These are phyloP conservation scores for Paspalum notatum DNA, from an alignment of 176 grass and related monocot species.

Conservation along the genomic window DNA sequence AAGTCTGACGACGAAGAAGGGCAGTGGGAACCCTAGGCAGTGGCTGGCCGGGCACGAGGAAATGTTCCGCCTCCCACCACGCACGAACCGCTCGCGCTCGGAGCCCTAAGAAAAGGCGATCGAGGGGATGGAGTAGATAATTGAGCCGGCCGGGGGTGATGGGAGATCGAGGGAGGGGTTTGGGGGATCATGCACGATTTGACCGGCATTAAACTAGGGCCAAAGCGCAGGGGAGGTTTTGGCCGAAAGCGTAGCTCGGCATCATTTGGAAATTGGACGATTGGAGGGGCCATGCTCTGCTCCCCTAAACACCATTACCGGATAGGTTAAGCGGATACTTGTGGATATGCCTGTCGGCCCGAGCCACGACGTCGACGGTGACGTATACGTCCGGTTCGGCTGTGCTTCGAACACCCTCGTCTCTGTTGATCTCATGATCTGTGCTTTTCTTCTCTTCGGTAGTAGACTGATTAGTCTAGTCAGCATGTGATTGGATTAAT, in stretches of 20 bases:
- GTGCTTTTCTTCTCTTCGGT: background rate
- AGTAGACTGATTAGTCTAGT: background rate
- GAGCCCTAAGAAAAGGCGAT: background rate
- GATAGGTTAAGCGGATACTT: conserved; percentile 37
- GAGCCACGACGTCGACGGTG: conserved; percentile 22
- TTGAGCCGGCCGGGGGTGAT: background rate
- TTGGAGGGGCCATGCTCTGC: conserved; percentile 17
- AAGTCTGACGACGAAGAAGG: too few species aligned
- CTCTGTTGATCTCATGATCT: too few species aligned
- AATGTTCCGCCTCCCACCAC: background rate
- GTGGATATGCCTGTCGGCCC: conserved; percentile 52
- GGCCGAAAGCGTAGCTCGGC: conserved; percentile 50
- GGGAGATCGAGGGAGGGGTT: conserved; percentile 58
- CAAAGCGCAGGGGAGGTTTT: conserved; percentile 23
- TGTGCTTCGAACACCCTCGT: background rate
- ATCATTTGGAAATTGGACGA: conserved; percentile 24
- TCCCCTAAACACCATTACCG: conserved; percentile 21
- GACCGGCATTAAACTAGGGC: conserved; percentile 44
- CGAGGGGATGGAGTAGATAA: background rate
- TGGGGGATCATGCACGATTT: conserved; percentile 56
- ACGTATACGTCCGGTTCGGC: background rate
- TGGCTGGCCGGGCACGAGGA: conserved; percentile 50
- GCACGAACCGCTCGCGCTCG: conserved; percentile 22
- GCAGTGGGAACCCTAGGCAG: conserved; percentile 40
- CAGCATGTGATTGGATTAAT: too few species aligned